phyloP scores from a whole-genome alignment of 208 protist genomes.

The Herpetomonas samuelpessoai region DNA sequence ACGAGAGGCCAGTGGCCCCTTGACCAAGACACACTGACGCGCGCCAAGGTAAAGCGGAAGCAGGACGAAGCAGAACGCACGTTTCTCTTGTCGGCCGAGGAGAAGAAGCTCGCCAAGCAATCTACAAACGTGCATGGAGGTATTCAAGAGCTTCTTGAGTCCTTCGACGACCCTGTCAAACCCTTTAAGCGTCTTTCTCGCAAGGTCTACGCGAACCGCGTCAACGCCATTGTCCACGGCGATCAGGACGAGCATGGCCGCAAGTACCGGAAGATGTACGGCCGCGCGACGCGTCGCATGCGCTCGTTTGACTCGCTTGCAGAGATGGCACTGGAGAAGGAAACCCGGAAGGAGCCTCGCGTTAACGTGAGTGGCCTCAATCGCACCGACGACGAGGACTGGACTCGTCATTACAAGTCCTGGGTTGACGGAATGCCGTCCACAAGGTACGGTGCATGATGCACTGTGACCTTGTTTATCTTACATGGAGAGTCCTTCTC shows the following conservation, averaged over 20 bases:
- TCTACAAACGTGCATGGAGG: constrained; percentile 19
- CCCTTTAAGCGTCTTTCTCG: constrained; percentile 76
- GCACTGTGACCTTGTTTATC: too few relatives aligned
- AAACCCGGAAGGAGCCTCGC: constrained; percentile 66
- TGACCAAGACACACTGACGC: constrained; percentile 42
- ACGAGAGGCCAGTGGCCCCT: constrained; percentile 83
- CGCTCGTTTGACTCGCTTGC: constrained; percentile 60
- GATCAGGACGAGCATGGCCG: constrained; percentile 86
- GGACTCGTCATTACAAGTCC: constrained; percentile 41
- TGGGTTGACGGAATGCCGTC: constrained; percentile 60
- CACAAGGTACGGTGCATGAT: constrained; percentile 29
- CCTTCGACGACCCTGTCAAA: constrained; percentile 47
- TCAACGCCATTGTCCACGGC: constrained; percentile 83
- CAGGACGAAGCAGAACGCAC: constrained; percentile 58
- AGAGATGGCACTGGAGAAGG: constrained; percentile 77
- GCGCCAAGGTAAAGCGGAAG: constrained; percentile 48
- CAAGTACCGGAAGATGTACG: constrained; percentile 62
- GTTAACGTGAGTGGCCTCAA: constrained; percentile 39
- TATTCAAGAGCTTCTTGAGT: constrained; percentile 49
- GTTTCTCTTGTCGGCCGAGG: constrained; percentile 55
- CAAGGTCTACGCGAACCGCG: constrained; percentile 81
- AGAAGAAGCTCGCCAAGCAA: constrained; percentile 27
- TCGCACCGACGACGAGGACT: constrained; percentile 36
- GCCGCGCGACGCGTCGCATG: constrained; percentile 37
- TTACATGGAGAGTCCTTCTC: too few relatives aligned